phyloP scores from a whole-genome alignment of 2,329 filamentous ascomycete species.

The Bipolaris bicolor region DNA sequence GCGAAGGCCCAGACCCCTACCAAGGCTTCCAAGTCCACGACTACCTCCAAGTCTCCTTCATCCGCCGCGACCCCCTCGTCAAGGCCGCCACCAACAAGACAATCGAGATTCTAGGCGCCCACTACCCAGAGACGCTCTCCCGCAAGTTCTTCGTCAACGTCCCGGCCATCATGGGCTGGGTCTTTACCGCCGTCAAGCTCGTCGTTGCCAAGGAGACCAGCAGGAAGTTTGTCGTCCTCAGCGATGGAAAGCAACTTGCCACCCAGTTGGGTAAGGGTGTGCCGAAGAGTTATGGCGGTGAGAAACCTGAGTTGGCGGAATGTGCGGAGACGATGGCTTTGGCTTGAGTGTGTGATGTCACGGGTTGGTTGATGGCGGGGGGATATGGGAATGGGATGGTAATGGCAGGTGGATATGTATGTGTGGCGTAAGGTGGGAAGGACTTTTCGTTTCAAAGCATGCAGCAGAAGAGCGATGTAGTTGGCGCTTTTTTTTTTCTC shows the following conservation, averaged over 20 bases:
- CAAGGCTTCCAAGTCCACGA: conserved; percentile 94
- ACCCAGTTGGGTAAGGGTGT: conserved; percentile 69
- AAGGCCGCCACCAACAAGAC: conserved; percentile 79
- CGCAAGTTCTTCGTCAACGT: conserved; percentile 98
- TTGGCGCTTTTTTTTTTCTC: too few species aligned
- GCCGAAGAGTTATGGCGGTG: conserved; percentile 80
- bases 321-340: conserved; percentile 52
- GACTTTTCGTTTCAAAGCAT: too few species aligned
- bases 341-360: conserved; percentile 5
- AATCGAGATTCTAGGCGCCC: conserved; percentile 78
- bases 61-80: conserved; percentile 78
- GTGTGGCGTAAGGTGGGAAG: too few species aligned
- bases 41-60: conserved; percentile 85
- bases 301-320: conserved; percentile 60
- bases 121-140: conserved; percentile 86
- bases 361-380: too few species aligned
- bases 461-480: too few species aligned
- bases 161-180: conserved; percentile 85
- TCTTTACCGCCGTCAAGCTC: conserved; percentile 56
- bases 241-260: conserved; percentile 69
- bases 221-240: conserved; percentile 57
- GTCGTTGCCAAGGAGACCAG: conserved; percentile 57
- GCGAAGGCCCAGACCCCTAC: conserved; percentile 74
- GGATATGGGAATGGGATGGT: conserved; percentile 35
- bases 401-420: conserved; percentile 21